Percentiles rank a stretch among this genome's conserved stretches.
Evolutionary conservation across 2,329 filamentous ascomycete genomes (phyloP).

Genomic region (Fusarium guadeloupense): DNA sequence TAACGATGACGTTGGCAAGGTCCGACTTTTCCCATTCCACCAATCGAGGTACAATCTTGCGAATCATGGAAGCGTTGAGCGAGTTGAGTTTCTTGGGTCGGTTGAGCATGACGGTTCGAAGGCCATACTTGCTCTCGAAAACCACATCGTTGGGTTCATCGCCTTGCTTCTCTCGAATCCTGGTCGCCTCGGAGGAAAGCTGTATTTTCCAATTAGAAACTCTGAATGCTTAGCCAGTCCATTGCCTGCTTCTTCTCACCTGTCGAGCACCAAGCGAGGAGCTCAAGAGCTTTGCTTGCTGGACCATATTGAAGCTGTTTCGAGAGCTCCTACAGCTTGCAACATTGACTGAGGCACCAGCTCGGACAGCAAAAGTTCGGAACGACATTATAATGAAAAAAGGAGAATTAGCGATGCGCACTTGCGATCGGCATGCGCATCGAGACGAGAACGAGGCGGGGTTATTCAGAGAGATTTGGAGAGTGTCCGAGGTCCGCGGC

Average conservation of each 20-base stretch:
- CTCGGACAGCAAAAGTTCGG: slow-evolving; percentile 62
- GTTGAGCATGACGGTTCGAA: slow-evolving; percentile 94
- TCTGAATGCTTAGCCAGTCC: neutral
- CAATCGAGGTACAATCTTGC: slow-evolving; percentile 90
- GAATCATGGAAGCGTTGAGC: slow-evolving; percentile 91
- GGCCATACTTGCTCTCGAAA: slow-evolving; percentile 87
- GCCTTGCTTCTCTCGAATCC: slow-evolving; percentile 65
- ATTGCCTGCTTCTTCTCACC: slow-evolving; percentile 33
- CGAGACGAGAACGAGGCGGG: slow-evolving; percentile 39
- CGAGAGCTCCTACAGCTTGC: slow-evolving; percentile 54
- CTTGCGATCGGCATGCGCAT: slow-evolving; percentile 48
- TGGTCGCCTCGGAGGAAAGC: slow-evolving; percentile 49
- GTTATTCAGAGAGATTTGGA: slow-evolving; percentile 21
- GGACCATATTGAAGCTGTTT: slow-evolving; percentile 72
- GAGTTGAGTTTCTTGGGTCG: slow-evolving; percentile 91
- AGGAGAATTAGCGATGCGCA: slow-evolving; percentile 51
- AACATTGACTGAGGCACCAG: too few relatives aligned
- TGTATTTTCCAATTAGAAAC: slow-evolving; percentile 33
- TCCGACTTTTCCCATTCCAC: slow-evolving; percentile 96
- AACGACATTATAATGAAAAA: slow-evolving; percentile 65
- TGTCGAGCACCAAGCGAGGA: slow-evolving; percentile 59
- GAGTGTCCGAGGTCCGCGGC: slow-evolving; percentile 40
- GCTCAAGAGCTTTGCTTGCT: slow-evolving; percentile 78
- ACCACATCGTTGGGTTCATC: slow-evolving; percentile 92
- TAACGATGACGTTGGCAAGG: slow-evolving; percentile 89